phyloP scores from a whole-genome alignment of 306 rosid genomes.

The Cajanus cajan region DNA sequence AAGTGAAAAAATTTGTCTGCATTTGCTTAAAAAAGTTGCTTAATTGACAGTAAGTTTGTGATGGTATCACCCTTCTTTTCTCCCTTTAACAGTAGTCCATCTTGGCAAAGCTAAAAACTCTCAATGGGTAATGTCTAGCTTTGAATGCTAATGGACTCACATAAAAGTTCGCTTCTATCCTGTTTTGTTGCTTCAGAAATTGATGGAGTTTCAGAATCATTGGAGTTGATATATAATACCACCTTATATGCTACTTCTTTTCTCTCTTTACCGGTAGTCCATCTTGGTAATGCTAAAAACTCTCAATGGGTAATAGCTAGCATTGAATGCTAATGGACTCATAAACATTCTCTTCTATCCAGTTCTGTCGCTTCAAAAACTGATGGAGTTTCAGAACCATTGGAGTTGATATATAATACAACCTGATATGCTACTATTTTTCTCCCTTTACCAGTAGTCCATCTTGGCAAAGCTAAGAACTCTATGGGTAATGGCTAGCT shows the following conservation, averaged over 20 bases:
- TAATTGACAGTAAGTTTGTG: too few species aligned
- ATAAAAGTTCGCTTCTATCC: slow-evolving; percentile 24
- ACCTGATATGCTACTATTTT: too few species aligned
- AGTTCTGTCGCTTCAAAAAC: too few species aligned
- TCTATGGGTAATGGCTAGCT: slow-evolving; percentile 46
- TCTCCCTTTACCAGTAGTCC: slow-evolving; percentile 31
- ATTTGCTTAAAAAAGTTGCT: too few species aligned
- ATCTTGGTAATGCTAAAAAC: too few species aligned
- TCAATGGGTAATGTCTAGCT: slow-evolving; percentile 41
- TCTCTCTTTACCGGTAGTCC: too few species aligned
- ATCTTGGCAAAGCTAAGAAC: slow-evolving; percentile 71
- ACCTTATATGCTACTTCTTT: neutral
- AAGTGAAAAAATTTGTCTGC: neutral
- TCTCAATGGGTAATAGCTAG: too few species aligned
- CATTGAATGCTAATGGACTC: too few species aligned
- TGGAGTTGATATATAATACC: slow-evolving; percentile 40
- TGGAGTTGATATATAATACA: too few species aligned
- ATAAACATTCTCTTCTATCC: too few species aligned
- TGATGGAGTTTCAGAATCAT: slow-evolving; percentile 44
- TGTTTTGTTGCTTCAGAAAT: slow-evolving; percentile 38
- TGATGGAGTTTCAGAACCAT: too few species aligned
- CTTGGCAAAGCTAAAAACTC: slow-evolving; percentile 69
- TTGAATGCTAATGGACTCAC: slow-evolving; percentile 72
- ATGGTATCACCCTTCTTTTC: neutral
- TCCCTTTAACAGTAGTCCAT: slow-evolving; percentile 43